A percentile compares a stretch with the other conserved stretches of the same genome.
Conservation (phyloP, 768 basidiomycete genomes). For the Phanerochaete sordida region DNA sequence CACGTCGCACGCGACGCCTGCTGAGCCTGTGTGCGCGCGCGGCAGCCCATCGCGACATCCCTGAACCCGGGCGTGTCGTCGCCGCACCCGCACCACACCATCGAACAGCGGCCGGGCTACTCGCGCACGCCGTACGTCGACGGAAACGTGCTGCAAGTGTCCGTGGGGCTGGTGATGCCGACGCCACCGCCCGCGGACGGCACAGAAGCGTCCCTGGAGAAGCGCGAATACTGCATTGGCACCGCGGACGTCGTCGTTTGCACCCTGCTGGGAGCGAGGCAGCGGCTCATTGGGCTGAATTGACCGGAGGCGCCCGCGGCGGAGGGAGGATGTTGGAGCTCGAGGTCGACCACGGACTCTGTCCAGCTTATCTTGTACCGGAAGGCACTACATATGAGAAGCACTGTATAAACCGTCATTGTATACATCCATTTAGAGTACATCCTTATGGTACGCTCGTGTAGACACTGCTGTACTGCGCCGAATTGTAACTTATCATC, state of each 20-base stretch:
- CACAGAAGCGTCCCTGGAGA: background rate
- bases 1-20: background rate
- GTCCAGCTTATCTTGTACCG: background rate
- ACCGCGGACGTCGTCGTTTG: slow-evolving; percentile 10
- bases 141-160: slow-evolving; percentile 2
- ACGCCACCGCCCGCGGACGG: background rate
- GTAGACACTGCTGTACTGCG: too few species aligned
- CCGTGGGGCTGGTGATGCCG: slow-evolving; percentile 8
- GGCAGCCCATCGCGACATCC: slow-evolving; percentile 3
- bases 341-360: background rate
- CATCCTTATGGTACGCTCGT: too few species aligned
- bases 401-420: too few species aligned
- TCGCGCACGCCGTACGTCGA: background rate
- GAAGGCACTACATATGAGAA: background rate
- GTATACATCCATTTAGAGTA: too few species aligned
- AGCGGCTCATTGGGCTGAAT: slow-evolving; percentile 8
- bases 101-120: slow-evolving; percentile 8
- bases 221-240: slow-evolving; percentile 10
- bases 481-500: too few species aligned
- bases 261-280: slow-evolving; percentile 6
- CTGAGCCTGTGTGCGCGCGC: background rate
- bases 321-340: background rate
- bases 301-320: background rate
- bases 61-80: background rate
- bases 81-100: slow-evolving; percentile 4